These are phyloP conservation scores for Prinsepia uniflora DNA, from an alignment of 306 rosid species.

Conservation along the genomic window DNA sequence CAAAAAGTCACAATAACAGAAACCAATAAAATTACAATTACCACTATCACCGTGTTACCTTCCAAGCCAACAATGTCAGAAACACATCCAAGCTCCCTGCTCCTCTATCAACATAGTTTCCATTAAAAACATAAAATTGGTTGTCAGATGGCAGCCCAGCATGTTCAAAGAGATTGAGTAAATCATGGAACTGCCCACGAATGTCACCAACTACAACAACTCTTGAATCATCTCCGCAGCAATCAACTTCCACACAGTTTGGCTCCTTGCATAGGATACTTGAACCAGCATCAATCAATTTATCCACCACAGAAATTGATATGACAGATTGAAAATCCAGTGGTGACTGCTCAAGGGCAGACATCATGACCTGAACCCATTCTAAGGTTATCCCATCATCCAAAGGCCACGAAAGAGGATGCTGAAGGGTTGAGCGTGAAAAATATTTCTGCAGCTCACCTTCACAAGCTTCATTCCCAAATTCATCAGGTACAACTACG, in stretches of 20 bases:
- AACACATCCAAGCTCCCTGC: slow-evolving; percentile 84
- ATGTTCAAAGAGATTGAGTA: slow-evolving; percentile 54
- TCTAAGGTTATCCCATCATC: slow-evolving; percentile 56
- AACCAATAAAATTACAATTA: slow-evolving; percentile 12
- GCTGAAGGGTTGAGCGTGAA: slow-evolving; percentile 37
- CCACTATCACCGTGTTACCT: slow-evolving; percentile 50
- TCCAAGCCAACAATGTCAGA: slow-evolving; percentile 80
- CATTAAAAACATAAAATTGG: slow-evolving; percentile 73
- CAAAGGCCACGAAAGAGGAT: slow-evolving; percentile 59
- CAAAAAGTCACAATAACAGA: slow-evolving; percentile 2
- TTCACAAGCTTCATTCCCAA: slow-evolving; percentile 39
- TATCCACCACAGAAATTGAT: slow-evolving; percentile 51
- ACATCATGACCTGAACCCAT: slow-evolving; percentile 76
- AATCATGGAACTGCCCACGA: slow-evolving; percentile 77
- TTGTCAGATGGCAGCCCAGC: slow-evolving; percentile 70
- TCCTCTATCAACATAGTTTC: slow-evolving; percentile 78
- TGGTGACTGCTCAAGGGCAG: slow-evolving; percentile 50
- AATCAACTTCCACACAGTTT: slow-evolving; percentile 70
- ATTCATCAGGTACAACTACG: slow-evolving; percentile 35
- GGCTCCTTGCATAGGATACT: slow-evolving; percentile 58
- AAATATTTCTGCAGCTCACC: slow-evolving; percentile 38
- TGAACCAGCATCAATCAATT: slow-evolving; percentile 48
- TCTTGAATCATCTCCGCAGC: slow-evolving; percentile 58
- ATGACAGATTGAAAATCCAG: slow-evolving; percentile 46
- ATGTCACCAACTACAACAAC: slow-evolving; percentile 80